A percentile compares a stretch with the other conserved stretches of the same genome.
Evolutionary conservation across 1,284 basidiomycete species (phyloP).

Genomic region (Afroboletus lepidellus): DNA sequence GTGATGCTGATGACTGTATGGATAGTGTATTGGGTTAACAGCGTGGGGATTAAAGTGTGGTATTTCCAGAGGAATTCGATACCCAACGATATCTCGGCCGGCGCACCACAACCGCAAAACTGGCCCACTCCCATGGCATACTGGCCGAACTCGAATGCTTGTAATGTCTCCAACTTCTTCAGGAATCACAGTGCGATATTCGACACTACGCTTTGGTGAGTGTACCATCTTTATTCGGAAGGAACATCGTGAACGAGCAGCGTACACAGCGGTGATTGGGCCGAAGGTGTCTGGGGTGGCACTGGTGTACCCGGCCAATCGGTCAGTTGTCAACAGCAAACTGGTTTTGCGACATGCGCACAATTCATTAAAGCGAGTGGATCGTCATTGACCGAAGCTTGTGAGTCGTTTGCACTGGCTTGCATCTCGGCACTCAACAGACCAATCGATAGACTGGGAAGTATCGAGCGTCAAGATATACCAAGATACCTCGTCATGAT

Average conservation of each 20-base stretch:
- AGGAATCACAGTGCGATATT: constrained; percentile 74
- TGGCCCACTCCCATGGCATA: constrained; percentile 78
- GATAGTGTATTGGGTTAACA: constrained; percentile 37
- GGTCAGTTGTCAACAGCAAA: constrained; percentile 77
- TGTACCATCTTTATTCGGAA: constrained; percentile 18
- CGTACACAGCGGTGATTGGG: constrained; percentile 84
- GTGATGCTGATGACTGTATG: constrained; percentile 5
- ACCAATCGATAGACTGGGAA: constrained; percentile 59
- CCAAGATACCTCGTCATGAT: constrained; percentile 35
- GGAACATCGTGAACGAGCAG: constrained; percentile 1
- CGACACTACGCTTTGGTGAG: constrained; percentile 78
- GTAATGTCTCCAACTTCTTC: constrained; percentile 77
- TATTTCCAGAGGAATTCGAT: constrained; percentile 75
- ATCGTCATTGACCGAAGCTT: constrained; percentile 71
- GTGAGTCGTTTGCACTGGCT: constrained; percentile 45
- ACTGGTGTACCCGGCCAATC: constrained; percentile 77
- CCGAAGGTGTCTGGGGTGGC: constrained; percentile 70
- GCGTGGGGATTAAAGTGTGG: constrained; percentile 79
- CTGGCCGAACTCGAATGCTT: constrained; percentile 71
- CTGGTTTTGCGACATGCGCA: constrained; percentile 76
- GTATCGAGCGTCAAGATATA: constrained; percentile 70
- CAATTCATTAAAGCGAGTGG: constrained; percentile 75
- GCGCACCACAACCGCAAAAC: constrained; percentile 61
- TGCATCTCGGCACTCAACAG: constrained; percentile 8
- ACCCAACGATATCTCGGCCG: constrained; percentile 71